Conservation (phyloP, 208 protist genomes). For the Tritrichomonas musculus region DNA sequence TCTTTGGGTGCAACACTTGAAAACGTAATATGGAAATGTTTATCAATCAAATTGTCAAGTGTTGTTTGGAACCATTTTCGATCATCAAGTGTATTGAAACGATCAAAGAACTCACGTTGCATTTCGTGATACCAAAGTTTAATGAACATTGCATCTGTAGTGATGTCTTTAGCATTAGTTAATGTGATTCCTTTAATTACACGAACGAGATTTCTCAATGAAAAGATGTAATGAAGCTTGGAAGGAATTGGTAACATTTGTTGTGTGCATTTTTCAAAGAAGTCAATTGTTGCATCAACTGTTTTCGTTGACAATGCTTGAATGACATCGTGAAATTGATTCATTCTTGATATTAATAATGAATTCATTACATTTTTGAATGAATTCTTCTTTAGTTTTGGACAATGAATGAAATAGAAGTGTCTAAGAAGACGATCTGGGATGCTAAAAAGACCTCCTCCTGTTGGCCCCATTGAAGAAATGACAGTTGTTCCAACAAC, state of each 20-base stretch:
- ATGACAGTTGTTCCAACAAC: slow-evolving; percentile 67
- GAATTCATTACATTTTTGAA: slow-evolving; percentile 53
- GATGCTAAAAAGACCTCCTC: slow-evolving; percentile 80
- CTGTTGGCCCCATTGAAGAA: slow-evolving; percentile 50
- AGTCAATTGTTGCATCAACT: slow-evolving; percentile 47
- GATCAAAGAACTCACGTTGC: slow-evolving; percentile 86
- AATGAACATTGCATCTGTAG: slow-evolving; percentile 49
- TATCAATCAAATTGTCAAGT: neutral
- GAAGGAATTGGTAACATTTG: slow-evolving; percentile 79
- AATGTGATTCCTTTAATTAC: slow-evolving; percentile 53
- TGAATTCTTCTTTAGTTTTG: slow-evolving; percentile 14
- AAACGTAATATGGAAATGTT: neutral
- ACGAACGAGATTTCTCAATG: slow-evolving; percentile 87
- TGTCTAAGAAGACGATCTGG: slow-evolving; percentile 88
- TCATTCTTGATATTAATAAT: slow-evolving; percentile 47
- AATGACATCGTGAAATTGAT: neutral
- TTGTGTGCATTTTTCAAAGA: slow-evolving; percentile 42
- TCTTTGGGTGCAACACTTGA: neutral
- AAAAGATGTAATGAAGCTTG: slow-evolving; percentile 96
- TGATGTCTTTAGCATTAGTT: neutral
- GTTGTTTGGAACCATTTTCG: slow-evolving; percentile 65
- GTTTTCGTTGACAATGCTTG: neutral
- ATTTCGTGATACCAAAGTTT: slow-evolving; percentile 86
- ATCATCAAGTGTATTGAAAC: slow-evolving; percentile 78
- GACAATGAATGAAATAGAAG: slow-evolving; percentile 71